phyloP scores from a whole-genome alignment of 768 basidiomycete genomes.

The Amanita pseudoporphyria region DNA sequence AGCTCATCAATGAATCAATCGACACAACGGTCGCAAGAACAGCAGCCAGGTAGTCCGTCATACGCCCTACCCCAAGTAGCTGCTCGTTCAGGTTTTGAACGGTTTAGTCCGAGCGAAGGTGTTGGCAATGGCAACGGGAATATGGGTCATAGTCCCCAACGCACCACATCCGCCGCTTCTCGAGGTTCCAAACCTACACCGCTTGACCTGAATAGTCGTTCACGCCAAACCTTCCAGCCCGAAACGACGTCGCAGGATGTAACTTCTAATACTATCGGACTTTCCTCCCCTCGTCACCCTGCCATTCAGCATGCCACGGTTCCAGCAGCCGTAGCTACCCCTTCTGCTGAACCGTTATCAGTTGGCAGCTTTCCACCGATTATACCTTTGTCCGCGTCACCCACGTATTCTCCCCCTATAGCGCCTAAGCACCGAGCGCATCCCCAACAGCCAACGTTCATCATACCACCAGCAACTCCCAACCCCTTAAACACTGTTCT shows the following conservation, averaged over 20 bases:
- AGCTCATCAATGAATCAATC: conserved; percentile 8
- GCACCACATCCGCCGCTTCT: conserved; percentile 24
- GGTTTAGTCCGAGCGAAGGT: conserved; percentile 41
- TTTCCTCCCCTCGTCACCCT: conserved; percentile 37
- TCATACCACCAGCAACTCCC: conserved; percentile 44
- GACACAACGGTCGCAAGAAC: conserved; percentile 24
- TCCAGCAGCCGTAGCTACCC: neutral
- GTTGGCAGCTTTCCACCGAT: conserved; percentile 28
- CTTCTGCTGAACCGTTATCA: neutral
- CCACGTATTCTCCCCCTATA: conserved; percentile 53
- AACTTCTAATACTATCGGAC: conserved; percentile 14
- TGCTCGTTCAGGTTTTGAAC: conserved; percentile 38
- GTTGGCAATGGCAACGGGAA: neutral
- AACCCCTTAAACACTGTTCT: conserved; percentile 55
- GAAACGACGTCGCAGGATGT: conserved; percentile 16
- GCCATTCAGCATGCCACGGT: conserved; percentile 21
- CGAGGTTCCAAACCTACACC: conserved; percentile 23
- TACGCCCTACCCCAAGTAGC: conserved; percentile 35
- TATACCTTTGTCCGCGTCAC: conserved; percentile 50
- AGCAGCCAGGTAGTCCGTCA: conserved; percentile 28
- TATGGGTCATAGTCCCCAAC: conserved; percentile 17
- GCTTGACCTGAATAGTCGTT: conserved; percentile 21
- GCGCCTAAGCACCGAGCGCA: conserved; percentile 58
- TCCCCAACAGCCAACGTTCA: conserved; percentile 70
- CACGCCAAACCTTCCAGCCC: conserved; percentile 15